Evolutionary conservation across 441 rosid species (phyloP).

Genomic region (Gossypium schwendimanii): DNA sequence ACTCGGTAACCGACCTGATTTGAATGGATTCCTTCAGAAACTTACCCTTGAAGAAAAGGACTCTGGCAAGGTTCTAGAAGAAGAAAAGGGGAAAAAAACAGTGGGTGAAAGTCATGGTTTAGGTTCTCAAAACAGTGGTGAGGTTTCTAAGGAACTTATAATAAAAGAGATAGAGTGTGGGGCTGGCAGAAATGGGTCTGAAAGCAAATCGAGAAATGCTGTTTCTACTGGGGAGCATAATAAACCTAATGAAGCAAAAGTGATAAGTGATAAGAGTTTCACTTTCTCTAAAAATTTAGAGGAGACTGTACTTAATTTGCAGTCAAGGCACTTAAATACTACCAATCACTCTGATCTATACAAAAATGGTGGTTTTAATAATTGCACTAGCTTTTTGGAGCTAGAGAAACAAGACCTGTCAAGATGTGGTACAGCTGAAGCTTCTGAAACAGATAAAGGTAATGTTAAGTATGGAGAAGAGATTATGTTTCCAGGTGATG

Average conservation of each 20-base stretch:
- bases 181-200: constrained; percentile 50
- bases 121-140: constrained; percentile 37
- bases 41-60: constrained; percentile 52
- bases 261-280: constrained; percentile 33
- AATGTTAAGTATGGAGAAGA: constrained; percentile 51
- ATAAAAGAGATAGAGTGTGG: constrained; percentile 86
- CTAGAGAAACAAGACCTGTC: constrained; percentile 30
- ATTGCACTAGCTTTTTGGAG: constrained; percentile 22
- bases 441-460: constrained; percentile 33
- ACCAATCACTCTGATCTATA: constrained; percentile 40
- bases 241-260: constrained; percentile 37
- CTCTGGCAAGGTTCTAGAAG: constrained; percentile 29
- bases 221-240: constrained; percentile 39
- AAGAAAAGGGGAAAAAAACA: constrained; percentile 32
- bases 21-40: constrained; percentile 63
- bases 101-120: constrained; percentile 23
- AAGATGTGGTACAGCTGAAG: constrained; percentile 17
- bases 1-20: constrained; percentile 58
- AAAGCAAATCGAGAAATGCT: constrained; percentile 47
- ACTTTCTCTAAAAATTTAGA: constrained; percentile 40
- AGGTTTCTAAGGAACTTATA: constrained; percentile 63
- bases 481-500: constrained; percentile 42
- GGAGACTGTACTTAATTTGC: constrained; percentile 45
- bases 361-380: constrained; percentile 34
- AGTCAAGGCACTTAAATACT: constrained; percentile 52